Evolutionary conservation across 306 rosid species (phyloP).

Genomic region (Pterocarpus macrocarpus): DNA sequence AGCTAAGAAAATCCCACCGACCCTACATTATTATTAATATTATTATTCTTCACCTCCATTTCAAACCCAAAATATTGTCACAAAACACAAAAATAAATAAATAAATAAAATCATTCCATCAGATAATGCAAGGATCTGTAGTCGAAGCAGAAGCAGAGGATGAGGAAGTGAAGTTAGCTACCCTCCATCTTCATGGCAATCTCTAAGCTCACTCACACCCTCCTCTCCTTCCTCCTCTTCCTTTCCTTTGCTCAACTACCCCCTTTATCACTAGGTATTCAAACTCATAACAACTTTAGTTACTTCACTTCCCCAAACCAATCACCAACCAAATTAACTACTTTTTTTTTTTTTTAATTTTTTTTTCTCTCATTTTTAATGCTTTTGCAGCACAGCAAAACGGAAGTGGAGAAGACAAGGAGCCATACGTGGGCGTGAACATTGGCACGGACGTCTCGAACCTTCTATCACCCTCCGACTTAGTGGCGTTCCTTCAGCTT

Average conservation of each 20-base stretch:
- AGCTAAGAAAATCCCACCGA: slow-evolving; percentile 14
- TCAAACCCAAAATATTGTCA: too few species aligned
- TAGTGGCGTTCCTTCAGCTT: slow-evolving; percentile 70
- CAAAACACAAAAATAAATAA: not conserved
- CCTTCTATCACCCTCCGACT: slow-evolving; percentile 56
- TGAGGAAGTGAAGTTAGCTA: slow-evolving; percentile 59
- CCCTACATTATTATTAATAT: not conserved
- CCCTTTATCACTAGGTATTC: slow-evolving; percentile 53
- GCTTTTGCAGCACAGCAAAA: slow-evolving; percentile 51
- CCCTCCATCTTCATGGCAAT: slow-evolving; percentile 61
- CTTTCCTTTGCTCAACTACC: not conserved
- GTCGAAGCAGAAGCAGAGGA: slow-evolving; percentile 62
- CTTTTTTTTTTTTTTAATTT: not conserved
- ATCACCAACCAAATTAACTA: not conserved
- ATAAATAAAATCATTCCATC: slow-evolving; percentile 17
- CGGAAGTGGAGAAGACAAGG: slow-evolving; percentile 42
- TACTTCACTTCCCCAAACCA: not conserved
- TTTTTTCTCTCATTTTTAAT: too few species aligned
- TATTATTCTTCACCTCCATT: not conserved
- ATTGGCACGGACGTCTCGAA: slow-evolving; percentile 85
- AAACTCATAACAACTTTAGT: not conserved
- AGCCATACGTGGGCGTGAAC: slow-evolving; percentile 85
- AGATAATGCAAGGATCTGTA: slow-evolving; percentile 87
- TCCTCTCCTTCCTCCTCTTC: slow-evolving; percentile 43
- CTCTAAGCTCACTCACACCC: slow-evolving; percentile 51